Base-by-base conservation (phyloP, 495 filamentous ascomycete genomes). In the Lophiotrema nucula region DNA sequence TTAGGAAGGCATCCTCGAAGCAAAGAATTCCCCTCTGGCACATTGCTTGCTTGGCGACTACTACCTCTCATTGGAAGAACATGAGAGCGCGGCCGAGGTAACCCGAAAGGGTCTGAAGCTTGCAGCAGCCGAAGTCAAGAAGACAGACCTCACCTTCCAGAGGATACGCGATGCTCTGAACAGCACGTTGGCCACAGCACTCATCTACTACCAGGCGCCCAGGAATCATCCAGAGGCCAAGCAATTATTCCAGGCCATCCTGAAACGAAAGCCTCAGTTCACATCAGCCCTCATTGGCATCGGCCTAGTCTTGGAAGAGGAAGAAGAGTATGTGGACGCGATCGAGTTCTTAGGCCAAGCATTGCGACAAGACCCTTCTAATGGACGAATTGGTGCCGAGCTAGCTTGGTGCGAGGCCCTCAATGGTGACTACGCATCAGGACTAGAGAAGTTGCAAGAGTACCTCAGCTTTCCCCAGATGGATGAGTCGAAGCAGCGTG, bases 141-240 rank as follows among this genome's bases (percentile, higher is more conserved):
- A 80, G 63, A 86, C 83, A 11, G 90, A 89, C 0, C 67, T 91
- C 38, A 57, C 68, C 5, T 81, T 95, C 48, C 74, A 73, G 24
- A 84, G 74, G 48, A 87, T 82, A 13, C 73, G 75, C 4, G 89
- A 96, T 69, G 80, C 86, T 0, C 72, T 96, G 46, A 88, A 83
- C 61, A 81, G 88, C 21, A 84, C 79, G 41, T 80, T 97, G 10
- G 92, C 82, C 2, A 95, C 90, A 19, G 83, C 90, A 0, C 72
- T 97, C 28, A 86, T 97, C 4, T 85, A 87, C 48, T 89, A 95
- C 61, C 90, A 96, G 70, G 81, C 90, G 1, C 95, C 93, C 1
- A 87, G 89, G 47, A 80, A 97, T 60, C 93, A 97, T 65, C 76
- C 82, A 22, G 92, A 97, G 74, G 95, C 93, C 2, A 90, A 88